Evolutionary conservation across 148 eudicot genomes (phyloP).

Genomic region (Beta vulgaris): DNA sequence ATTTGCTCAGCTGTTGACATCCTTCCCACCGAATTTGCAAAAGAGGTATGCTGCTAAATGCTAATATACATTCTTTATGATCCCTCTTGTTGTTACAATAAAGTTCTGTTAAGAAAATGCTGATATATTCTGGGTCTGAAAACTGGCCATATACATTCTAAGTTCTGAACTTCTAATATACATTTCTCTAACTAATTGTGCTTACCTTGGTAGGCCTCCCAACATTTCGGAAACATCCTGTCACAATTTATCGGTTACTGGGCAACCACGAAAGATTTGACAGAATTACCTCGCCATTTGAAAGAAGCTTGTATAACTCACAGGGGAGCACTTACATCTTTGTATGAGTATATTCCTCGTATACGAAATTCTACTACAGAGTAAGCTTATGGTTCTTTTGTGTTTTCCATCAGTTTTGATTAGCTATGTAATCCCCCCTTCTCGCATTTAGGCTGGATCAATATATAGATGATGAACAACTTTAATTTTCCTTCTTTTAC

Average conservation of each 20-base stretch:
- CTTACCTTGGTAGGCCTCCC: conserved; percentile 66
- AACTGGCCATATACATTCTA: too few species aligned
- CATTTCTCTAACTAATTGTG: conserved; percentile 13
- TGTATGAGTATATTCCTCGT: conserved; percentile 78
- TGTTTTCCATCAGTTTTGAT: neutral
- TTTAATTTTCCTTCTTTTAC: neutral
- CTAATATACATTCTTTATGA: neutral
- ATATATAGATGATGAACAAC: neutral
- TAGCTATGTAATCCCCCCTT: neutral
- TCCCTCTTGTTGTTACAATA: too few species aligned
- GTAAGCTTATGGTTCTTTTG: conserved; percentile 44
- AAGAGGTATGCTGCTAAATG: conserved; percentile 55
- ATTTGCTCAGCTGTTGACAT: conserved; percentile 87
- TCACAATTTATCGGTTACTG: conserved; percentile 64
- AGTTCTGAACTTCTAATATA: neutral
- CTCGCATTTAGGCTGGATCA: neutral
- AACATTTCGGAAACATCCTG: conserved; percentile 89
- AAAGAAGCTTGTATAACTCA: conserved; percentile 79
- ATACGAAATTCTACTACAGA: conserved; percentile 66
- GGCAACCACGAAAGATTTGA: conserved; percentile 50
- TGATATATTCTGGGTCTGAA: too few species aligned
- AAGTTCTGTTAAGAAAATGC: too few species aligned
- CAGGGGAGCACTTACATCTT: conserved; percentile 62
- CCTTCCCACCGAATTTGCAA: conserved; percentile 95
- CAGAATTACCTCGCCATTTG: conserved; percentile 56